Conservation (phyloP, 495 filamentous ascomycete genomes). For the Podospora conica region DNA sequence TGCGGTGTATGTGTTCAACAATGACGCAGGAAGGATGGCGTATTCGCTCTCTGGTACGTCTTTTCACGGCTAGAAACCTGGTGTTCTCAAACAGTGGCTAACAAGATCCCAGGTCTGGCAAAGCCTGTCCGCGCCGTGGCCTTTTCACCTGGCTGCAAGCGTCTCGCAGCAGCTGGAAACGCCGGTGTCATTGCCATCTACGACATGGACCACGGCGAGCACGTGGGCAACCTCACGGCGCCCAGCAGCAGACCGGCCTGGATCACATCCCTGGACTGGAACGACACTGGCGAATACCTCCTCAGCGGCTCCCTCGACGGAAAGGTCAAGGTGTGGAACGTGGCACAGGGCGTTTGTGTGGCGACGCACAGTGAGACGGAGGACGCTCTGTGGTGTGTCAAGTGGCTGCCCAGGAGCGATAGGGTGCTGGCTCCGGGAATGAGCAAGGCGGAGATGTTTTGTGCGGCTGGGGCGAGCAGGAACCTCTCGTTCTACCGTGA, state of each 20-base stretch:
- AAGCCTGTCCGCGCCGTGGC: constrained; percentile 77
- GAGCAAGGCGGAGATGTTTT: constrained; percentile 75
- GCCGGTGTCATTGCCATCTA: constrained; percentile 83
- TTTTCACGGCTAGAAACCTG: neutral
- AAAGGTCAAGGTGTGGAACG: constrained; percentile 91
- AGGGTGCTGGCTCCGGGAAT: constrained; percentile 34
- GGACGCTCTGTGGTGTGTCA: constrained; percentile 76
- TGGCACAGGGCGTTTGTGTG: constrained; percentile 74
- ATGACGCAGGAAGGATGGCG: constrained; percentile 74
- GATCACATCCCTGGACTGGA: constrained; percentile 90
- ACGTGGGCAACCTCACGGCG: constrained; percentile 75
- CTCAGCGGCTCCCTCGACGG: constrained; percentile 84
- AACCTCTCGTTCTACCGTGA: constrained; percentile 88
- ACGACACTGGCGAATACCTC: constrained; percentile 85
- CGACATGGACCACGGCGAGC: constrained; percentile 85
- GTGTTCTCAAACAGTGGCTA: neutral
- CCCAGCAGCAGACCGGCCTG: constrained; percentile 57
- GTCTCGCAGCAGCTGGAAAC: constrained; percentile 90
- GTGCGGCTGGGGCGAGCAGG: constrained; percentile 71
- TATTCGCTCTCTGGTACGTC: constrained; percentile 76
- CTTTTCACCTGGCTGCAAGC: constrained; percentile 77
- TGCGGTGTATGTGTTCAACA: constrained; percentile 90
- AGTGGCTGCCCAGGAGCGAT: constrained; percentile 74
- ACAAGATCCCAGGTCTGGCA: constrained; percentile 57
- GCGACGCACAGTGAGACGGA: constrained; percentile 91